phyloP scores from a whole-genome alignment of 208 protist genomes.

The Trypanosoma rangeli region DNA sequence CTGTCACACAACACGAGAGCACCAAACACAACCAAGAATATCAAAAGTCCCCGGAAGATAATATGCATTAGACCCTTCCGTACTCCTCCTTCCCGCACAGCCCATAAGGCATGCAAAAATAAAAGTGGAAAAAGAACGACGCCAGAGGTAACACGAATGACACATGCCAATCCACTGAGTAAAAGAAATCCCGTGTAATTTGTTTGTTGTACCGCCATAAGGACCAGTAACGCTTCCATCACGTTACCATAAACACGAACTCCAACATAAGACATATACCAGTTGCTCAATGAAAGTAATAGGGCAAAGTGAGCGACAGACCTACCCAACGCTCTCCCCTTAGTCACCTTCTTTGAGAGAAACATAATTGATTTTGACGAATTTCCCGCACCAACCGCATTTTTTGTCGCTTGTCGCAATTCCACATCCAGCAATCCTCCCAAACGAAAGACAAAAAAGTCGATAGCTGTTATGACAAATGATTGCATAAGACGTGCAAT shows the following conservation, averaged over 20 bases:
- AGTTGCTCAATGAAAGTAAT: conserved; percentile 39
- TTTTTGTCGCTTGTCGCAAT: background rate
- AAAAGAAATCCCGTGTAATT: conserved; percentile 57
- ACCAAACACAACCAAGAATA: conserved; percentile 29
- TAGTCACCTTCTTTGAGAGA: background rate
- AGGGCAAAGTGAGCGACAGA: conserved; percentile 26
- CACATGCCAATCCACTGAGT: conserved; percentile 53
- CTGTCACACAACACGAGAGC: conserved; percentile 46
- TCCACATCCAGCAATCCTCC: conserved; percentile 27
- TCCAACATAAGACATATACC: conserved; percentile 61
- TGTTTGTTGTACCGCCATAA: conserved; percentile 47
- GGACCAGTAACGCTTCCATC: conserved; percentile 60
- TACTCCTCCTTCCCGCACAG: conserved; percentile 24
- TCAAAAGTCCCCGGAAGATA: conserved; percentile 24
- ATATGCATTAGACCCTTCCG: conserved; percentile 12
- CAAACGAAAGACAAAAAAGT: conserved; percentile 36
- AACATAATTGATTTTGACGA: background rate
- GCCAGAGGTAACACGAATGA: conserved; percentile 58
- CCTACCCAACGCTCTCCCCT: background rate
- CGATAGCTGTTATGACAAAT: conserved; percentile 41
- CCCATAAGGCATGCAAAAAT: conserved; percentile 29
- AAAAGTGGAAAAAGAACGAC: conserved; percentile 59
- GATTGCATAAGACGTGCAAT: conserved; percentile 47
- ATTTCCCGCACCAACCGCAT: background rate
- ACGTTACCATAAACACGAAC: conserved; percentile 75